Percentiles rank a stretch among this genome's conserved stretches.
These are phyloP conservation scores for Fusarium dlaminii DNA, from an alignment of 2,329 filamentous ascomycete genomes.

Conservation along the genomic window DNA sequence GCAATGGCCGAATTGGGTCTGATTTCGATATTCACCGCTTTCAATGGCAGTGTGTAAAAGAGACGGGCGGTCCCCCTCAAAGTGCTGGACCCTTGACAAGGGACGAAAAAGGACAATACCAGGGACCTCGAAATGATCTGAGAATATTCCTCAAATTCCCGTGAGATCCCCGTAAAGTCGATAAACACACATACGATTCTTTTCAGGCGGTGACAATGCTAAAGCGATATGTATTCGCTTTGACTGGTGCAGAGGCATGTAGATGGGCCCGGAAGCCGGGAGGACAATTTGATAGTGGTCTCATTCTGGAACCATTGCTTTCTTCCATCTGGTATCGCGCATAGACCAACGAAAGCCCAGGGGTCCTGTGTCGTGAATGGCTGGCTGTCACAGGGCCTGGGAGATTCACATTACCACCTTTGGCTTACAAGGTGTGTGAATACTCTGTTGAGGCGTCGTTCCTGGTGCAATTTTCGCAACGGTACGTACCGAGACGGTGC, in stretches of 20 bases:
- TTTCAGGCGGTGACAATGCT: slow-evolving; percentile 27
- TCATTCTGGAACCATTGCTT: slow-evolving; percentile 48
- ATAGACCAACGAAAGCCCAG: slow-evolving; percentile 24
- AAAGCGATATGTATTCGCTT: slow-evolving; percentile 8
- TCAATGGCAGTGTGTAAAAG: slow-evolving; percentile 14
- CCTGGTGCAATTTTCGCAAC: slow-evolving; percentile 9
- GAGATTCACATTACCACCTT: slow-evolving; percentile 26
- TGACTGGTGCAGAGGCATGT: slow-evolving; percentile 27
- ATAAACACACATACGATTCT: slow-evolving; percentile 28
- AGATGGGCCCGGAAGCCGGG: slow-evolving; percentile 46
- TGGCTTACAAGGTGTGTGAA: slow-evolving; percentile 17
- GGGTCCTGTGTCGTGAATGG: slow-evolving; percentile 32
- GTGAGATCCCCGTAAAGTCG: slow-evolving; percentile 28
- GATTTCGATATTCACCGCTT: slow-evolving; percentile 35
- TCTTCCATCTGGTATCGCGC: slow-evolving; percentile 34
- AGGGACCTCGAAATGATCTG: slow-evolving; percentile 32
- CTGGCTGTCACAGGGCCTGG: slow-evolving; percentile 30
- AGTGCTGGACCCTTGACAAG: slow-evolving; percentile 6
- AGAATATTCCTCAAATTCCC: slow-evolving; percentile 39
- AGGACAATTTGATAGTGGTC: slow-evolving; percentile 45
- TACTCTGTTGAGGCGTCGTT: not conserved
- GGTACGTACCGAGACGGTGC: slow-evolving; percentile 21
- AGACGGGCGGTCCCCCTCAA: slow-evolving; percentile 1
- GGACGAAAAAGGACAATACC: slow-evolving; percentile 8
- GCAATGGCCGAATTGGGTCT: slow-evolving; percentile 10